These are phyloP conservation scores for Phytophthora meadii DNA, from an alignment of 352 stramenopile genomes.

Conservation along the genomic window DNA sequence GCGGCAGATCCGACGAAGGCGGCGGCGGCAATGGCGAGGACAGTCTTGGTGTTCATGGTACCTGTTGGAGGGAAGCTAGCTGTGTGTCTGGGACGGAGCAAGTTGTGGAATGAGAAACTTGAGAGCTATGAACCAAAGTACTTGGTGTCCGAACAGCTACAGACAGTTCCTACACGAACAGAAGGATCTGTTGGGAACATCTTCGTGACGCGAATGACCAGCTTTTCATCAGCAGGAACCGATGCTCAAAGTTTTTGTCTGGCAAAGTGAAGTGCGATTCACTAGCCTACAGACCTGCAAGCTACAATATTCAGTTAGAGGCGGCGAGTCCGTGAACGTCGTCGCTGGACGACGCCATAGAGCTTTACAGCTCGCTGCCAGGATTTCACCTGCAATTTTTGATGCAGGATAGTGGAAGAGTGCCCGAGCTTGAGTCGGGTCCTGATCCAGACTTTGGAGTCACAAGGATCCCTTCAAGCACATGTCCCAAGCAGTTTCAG, in stretches of 20 bases:
- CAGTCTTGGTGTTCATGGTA: conserved; percentile 37
- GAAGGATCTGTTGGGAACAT: conserved; percentile 19
- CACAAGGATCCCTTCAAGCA: conserved; percentile 16
- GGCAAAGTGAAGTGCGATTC: not conserved
- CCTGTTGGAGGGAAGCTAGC: conserved; percentile 7
- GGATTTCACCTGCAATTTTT: not conserved
- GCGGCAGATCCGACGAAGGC: conserved; percentile 28
- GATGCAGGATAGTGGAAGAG: not conserved
- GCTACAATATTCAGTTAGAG: not conserved
- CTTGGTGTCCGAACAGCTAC: too few species aligned
- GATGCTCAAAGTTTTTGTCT: not conserved
- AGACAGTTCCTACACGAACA: conserved; percentile 4
- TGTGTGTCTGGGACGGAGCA: conserved; percentile 24
- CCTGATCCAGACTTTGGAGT: conserved; percentile 4
- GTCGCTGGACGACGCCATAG: not conserved
- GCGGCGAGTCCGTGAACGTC: not conserved
- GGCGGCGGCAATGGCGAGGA: conserved; percentile 29
- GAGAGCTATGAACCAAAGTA: too few species aligned
- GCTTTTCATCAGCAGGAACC: not conserved
- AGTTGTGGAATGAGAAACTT: conserved; percentile 20
- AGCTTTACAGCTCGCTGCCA: not conserved
- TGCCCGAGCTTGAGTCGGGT: not conserved
- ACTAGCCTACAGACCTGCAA: not conserved
- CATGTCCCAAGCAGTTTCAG: conserved; percentile 27
- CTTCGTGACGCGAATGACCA: not conserved